Base-by-base conservation (phyloP, 108 stramenopile species). In the Skeletonema menzelii region DNA sequence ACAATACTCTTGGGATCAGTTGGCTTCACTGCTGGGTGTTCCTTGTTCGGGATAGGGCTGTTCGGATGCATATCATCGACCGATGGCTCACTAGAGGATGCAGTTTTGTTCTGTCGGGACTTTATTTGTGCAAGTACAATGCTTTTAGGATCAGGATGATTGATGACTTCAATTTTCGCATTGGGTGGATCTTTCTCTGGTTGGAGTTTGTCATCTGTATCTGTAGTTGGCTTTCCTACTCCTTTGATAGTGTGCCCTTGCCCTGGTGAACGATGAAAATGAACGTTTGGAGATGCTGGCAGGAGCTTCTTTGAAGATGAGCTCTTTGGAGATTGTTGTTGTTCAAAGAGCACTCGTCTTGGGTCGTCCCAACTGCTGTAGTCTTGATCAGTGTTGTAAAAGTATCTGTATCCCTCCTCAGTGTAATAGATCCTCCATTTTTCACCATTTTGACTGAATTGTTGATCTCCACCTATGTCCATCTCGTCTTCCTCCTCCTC, bases 331-430 rank as follows among this genome's bases (percentile, higher is more conserved):
- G 22, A 42, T 19, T 35, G 35, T 10, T 53, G 49, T 53, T 53
- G 49, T 22, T 24, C 49, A 53, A 53, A 53, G 19, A 22, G 20
- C 22, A 40, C 14, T 15, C n/a, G 28, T 59, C 78, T 63, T 2
- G 78, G 78, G 27, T 79, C 78, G 5, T 72, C 34, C 78, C 78
- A 79, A 0, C 61, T 63, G 56, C 71, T 72, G 15, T 44, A 30
- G 46, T 68, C 38, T n/a, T 17, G 63, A 26, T 65, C 49, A 28
- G 34, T 40, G 37, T 72, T 72, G 34, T 67, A 79, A 35, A 60
- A 79, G 56, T 79, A 79, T 22, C 44, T 59, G 27, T 72, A 42
- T 28, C 71, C 71, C 17, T 79, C 78, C 2, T 63, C 42, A 2
- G 78, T 63, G 46, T 59, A 60, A 42, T 46, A 60, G 14, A 65